Evolutionary conservation across 352 stramenopile species (phyloP), one percentile per base, ranked within the genome.

Genomic region (Globisporangium spinosum): DNA sequence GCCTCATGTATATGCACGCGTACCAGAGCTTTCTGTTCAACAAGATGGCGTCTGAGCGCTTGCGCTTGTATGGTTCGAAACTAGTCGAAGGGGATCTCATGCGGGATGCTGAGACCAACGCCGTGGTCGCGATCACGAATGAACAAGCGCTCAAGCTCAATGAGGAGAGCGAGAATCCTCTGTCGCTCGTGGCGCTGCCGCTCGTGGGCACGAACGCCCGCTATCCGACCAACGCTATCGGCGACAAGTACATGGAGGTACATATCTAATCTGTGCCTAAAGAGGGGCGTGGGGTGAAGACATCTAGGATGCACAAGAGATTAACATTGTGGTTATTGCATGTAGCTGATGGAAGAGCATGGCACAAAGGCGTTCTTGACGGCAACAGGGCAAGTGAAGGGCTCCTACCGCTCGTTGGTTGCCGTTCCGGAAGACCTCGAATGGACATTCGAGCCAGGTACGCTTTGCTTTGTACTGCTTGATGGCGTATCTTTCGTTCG

Each of bases 1-100:
- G 84, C 0, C 63, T 83, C 10, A 87, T 94, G 80, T 92, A 83
- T 62, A 71, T 93, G 51, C 87, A 94, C 62, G 80, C 84, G 58
- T 93, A 91, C 67, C 87, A 94, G 55, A 94, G 84, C 67, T 85
- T 78, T 57, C 43, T 93, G 25, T 94, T 94, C 68, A 93, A 92
- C 69, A 58, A 57, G 20, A 77, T 90, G 49, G 84, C 74, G 2
- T 91, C 83, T 7, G 73, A 76, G 49, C 80, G 84, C 8, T 64
- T 94, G 58, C 58, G 62, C 27, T 35, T 72, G 10, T 77, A 78
- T 29, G 81, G 80, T 25, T 22, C 47, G 1, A 70, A 77, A 2
- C 64, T 88, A 23, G 73, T 92, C 0, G 77, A 76, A 71, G 84
- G 84, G 22, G 87, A 94, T 67, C 62, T 94, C 1, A 67, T 89